Percentiles rank a stretch among this genome's conserved stretches.
Conservation (phyloP, 2,329 filamentous ascomycete species). For the Emmonsiellopsis sp. region DNA sequence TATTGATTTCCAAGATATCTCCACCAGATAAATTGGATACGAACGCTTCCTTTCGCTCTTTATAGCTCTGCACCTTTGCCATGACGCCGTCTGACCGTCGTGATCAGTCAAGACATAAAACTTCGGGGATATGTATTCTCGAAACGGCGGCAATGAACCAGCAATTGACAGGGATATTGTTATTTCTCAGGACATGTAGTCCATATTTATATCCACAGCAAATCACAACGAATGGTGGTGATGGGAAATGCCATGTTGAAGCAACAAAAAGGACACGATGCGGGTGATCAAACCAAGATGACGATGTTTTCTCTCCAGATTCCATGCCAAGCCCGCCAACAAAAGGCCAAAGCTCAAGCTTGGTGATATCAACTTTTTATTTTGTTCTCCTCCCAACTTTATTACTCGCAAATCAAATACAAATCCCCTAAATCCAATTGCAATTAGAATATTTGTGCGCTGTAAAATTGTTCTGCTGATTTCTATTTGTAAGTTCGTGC, state of each 20-base stretch:
- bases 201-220: not conserved
- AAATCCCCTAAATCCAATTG: too few species aligned
- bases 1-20: conserved; percentile 74
- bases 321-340: too few species aligned
- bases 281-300: not conserved
- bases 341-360: too few species aligned
- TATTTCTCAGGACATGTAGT: not conserved
- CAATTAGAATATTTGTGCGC: too few species aligned
- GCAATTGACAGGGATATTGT: not conserved
- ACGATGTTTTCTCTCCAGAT: not conserved
- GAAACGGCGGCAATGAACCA: too few species aligned
- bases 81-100: not conserved
- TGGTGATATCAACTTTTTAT: too few species aligned
- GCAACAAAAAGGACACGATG: not conserved
- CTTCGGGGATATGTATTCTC: too few species aligned
- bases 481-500: too few species aligned
- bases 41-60: conserved; percentile 87
- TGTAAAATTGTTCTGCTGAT: too few species aligned
- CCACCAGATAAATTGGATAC: conserved; percentile 87
- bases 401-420: too few species aligned
- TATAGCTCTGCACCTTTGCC: conserved; percentile 54
- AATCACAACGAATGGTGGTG: not conserved
- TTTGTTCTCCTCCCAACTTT: too few species aligned
- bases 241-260: not conserved
- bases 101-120: too few species aligned